Percentiles rank a stretch among this genome's conserved stretches.
These are phyloP conservation scores for Jamesozyma rosinii DNA, from an alignment of 805 yeast species.

Conservation along the genomic window DNA sequence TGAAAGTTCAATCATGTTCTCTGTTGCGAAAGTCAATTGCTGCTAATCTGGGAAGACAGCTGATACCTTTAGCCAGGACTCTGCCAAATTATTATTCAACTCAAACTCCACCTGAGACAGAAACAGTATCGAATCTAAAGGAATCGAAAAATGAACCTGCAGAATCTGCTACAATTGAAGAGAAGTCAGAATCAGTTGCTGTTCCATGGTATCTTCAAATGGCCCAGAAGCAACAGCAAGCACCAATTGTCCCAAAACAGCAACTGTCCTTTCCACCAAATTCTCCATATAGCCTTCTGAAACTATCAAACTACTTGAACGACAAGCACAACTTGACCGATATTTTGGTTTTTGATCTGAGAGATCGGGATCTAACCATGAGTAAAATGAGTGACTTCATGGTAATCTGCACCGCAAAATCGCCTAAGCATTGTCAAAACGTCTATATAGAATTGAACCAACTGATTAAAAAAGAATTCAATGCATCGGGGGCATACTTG, in stretches of 20 bases:
- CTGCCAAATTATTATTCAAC: background rate
- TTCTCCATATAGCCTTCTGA: conserved; percentile 44
- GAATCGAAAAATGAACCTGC: background rate
- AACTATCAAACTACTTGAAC: conserved; percentile 34
- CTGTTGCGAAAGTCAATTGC: background rate
- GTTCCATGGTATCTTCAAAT: conserved; percentile 56
- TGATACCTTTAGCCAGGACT: background rate
- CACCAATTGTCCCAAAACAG: conserved; percentile 9
- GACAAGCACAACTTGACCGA: conserved; percentile 59
- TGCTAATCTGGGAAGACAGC: background rate
- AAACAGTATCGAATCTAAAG: background rate
- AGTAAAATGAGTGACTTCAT: conserved; percentile 37
- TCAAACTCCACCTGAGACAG: background rate
- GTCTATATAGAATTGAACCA: conserved; percentile 54
- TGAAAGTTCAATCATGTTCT: background rate
- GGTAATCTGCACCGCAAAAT: conserved; percentile 67
- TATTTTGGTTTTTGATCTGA: conserved; percentile 54
- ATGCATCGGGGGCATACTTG: conserved; percentile 38
- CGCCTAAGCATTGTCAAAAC: conserved; percentile 63
- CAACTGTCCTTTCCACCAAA: conserved; percentile 49
- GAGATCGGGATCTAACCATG: conserved; percentile 25
- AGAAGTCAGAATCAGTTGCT: background rate
- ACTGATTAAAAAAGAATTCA: conserved; percentile 45
- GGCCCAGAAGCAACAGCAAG: conserved; percentile 26
- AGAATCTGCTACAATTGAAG: background rate